Base-by-base conservation (phyloP, 164 flowering plant species). In the Stephania japonica region DNA sequence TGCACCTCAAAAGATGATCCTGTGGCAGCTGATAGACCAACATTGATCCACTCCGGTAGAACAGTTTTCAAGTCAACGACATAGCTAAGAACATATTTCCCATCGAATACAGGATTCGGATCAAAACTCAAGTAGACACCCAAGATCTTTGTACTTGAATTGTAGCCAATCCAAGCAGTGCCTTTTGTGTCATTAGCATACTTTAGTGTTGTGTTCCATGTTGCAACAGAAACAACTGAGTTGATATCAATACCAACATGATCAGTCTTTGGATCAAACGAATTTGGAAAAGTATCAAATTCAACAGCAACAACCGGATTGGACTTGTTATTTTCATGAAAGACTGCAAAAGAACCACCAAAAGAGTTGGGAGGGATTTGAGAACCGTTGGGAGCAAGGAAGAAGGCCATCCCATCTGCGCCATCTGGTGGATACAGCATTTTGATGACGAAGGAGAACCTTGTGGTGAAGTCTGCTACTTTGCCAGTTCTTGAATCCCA, bases 321-420 rank as follows among this genome's bases (percentile, higher is more conserved):
- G 47, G 50, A 42, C 0, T 21, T 49, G 12, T 68, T 67, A 1
- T 66, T 72, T 7, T 75, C 41, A 78, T 78, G 14, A 81, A 81
- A 80, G 1, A 89, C 75, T 43, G 89, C 91, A 1, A 88, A 76
- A 25, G 27, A 80, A 0, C 85, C 84, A 38, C 86, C 87, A 2
- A 12, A 59, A 0, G 85, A 81, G 44, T 83, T 77, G 1, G 68
- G 76, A 0, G 90, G 87, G 70, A 83, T 80, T 5, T 67, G 38
- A 32, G 67, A 80, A 18, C 69, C 78, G 6, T 27, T 67, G 1
- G 87, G 84, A 38, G 81, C 81, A 16, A 85, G 74, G 74, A 83
- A 83, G 78, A 85, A 83, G 47, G 70, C 70, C 44, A 68, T 43
- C 23, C 70, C 70, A 68, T 68, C 70, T 13, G 56, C 70, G 6